Base-by-base conservation (phyloP, 306 rosid species). In the Citrullus amarus region DNA sequence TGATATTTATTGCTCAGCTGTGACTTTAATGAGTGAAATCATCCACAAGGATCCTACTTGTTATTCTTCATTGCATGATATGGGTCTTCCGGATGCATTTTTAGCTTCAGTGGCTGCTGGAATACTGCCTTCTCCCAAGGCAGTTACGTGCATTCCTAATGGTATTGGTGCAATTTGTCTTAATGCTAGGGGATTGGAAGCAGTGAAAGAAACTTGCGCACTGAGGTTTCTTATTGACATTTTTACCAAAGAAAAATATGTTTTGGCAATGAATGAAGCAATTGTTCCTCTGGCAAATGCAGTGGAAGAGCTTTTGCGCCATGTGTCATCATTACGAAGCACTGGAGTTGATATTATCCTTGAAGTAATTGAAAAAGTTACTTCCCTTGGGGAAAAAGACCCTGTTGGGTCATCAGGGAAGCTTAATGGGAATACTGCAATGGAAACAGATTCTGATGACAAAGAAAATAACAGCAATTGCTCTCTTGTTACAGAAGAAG, bases 131-230 rank as follows among this genome's bases (percentile, higher is more conserved):
- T 94, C 97, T 6, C 86, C 97, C 0, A 94, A 94, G 88, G 97
- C 96, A 80, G 86, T 94, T 77, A 89, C 93, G 15, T 94, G 98
- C 58, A 82, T 94, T 79, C 98, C 98, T 66, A 94, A 92, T 80
- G 98, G 98, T 75, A 89, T 94, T 34, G 98, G 98, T 80, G 98
- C 98, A 61, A 90, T 94, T 74, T 94, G 98, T 88, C 98, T 94
- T 11, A 94, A 89, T 80, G 87, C 98, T 83, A 88, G 85, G 85
- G 98, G 98, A 67, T 86, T 94, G 80, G 97, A 92, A 87, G 83
- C 91, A 63, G 98, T 94, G 81, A 88, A 86, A 84, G 96, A 90
- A 86, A 83, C 84, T 72, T 87, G 81, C 4, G 91, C 97, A 8
- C 71, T 94, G 68, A 89, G 84, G 78, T 94, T 92, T 77, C 97